Evolutionary conservation across 306 rosid species (phyloP), one percentile per base, ranked within the genome.

Genomic region (Quercus aquifolioides): DNA sequence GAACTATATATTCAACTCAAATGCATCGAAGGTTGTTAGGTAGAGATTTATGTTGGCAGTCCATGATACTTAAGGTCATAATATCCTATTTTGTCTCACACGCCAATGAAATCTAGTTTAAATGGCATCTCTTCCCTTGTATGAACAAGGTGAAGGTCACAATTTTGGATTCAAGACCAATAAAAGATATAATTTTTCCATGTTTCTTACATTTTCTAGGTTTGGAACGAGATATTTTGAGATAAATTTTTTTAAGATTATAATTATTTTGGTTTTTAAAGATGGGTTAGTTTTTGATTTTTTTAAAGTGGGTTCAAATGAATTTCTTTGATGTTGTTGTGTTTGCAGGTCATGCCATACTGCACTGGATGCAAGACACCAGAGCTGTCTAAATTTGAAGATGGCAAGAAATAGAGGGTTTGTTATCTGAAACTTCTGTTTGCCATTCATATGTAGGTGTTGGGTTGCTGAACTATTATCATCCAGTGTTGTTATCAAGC

Each of bases 351-450:
- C 84, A 95, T 92, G 98, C 99, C 99, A 0, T 95, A 91, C 83
- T 91, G 99, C 83, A 95, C 99, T 2, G 99, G 94, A 26, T 95
- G 92, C 83, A 95, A 92, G 89, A 95, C 98, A 0, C 94, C 98
- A 13, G 46, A 38, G 46, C 87, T 95, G 1, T 92, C 99, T 49
- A 95, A 95, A 81, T 95, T 95, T 67, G 99, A 95, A 86, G 99
- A 98, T 23, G 94, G 97, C 70, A 96, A 89, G 84, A 90, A 88
- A 71, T 95, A 95, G 33, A 87, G 84, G 94, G 99, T 92, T 64
- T 73, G 89, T 46, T 60, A 56, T 78, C 79, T 73, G 35, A 62
- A 78, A 28, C 69, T 74, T 78, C 30, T 54, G 43, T 76, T 76
- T 54, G 18, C 69, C 55, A 38, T 76, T 55, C 63, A 55, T 71